Percentiles rank a stretch among this genome's conserved stretches.
phyloP scores from a whole-genome alignment of 768 basidiomycete species.

The Tulasnella sp. region DNA sequence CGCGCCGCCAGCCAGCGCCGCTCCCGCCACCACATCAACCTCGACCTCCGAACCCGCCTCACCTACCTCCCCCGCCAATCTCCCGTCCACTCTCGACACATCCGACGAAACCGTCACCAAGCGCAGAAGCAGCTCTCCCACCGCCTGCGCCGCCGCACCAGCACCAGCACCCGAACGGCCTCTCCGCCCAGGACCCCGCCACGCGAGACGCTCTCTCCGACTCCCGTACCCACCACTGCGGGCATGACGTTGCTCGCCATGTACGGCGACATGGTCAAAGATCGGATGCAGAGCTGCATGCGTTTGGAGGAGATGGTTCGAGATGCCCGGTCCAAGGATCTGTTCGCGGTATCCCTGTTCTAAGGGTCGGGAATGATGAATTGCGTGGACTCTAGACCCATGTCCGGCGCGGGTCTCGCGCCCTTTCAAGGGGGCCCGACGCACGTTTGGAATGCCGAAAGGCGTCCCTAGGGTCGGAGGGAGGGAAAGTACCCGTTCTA shows the following conservation, averaged over 20 bases:
- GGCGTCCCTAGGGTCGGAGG: background rate
- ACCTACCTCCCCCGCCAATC: background rate
- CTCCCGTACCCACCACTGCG: background rate
- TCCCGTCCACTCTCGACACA: conserved; percentile 6
- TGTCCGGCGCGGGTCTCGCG: too few relatives aligned
- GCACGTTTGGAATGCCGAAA: background rate
- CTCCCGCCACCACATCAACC: conserved; percentile 10
- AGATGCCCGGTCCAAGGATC: conserved; percentile 14
- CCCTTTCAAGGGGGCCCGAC: background rate
- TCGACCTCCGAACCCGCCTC: conserved; percentile 19
- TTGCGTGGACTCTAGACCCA: background rate
- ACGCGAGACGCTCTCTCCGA: background rate
- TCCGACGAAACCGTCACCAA: background rate
- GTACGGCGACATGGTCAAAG: conserved; percentile 24
- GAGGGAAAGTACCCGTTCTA: background rate
- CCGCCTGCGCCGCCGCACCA: background rate
- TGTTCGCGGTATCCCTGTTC: background rate
- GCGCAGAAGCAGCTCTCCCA: background rate
- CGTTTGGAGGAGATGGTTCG: conserved; percentile 23
- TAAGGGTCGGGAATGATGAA: background rate
- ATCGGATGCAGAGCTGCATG: conserved; percentile 32
- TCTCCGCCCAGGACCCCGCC: background rate
- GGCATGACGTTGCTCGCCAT: conserved; percentile 18
- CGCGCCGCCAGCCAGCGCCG: background rate
- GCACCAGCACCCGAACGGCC: background rate